Conservation (phyloP, 495 filamentous ascomycete genomes). For the Neurospora sp. region DNA sequence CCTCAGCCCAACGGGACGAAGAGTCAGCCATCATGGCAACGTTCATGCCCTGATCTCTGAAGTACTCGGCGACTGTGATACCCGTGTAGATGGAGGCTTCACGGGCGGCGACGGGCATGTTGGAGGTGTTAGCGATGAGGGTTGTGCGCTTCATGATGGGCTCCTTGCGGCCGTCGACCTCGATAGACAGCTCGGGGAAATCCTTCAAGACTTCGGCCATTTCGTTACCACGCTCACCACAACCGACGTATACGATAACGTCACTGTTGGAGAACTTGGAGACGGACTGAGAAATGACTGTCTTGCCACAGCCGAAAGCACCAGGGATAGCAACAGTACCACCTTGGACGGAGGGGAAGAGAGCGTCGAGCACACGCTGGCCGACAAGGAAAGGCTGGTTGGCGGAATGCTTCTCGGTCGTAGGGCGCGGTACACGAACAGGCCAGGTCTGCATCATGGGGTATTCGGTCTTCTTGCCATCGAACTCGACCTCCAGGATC, state of each 20-base stretch:
- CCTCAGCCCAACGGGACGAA: slow-evolving; percentile 96
- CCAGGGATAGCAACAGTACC: slow-evolving; percentile 97
- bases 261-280: slow-evolving; percentile 99
- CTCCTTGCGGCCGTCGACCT: slow-evolving; percentile 83
- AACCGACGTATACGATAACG: slow-evolving; percentile 97
- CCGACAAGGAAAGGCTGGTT: slow-evolving; percentile 88
- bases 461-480: slow-evolving; percentile 85
- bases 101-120: slow-evolving; percentile 98
- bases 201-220: slow-evolving; percentile 99
- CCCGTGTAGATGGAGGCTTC: slow-evolving; percentile 99
- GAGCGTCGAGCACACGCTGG: slow-evolving; percentile 88
- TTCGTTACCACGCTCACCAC: slow-evolving; percentile 96
- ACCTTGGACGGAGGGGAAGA: slow-evolving; percentile 96
- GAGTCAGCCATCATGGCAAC: slow-evolving; percentile 99
- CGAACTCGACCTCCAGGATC: slow-evolving; percentile 92
- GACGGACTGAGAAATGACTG: slow-evolving; percentile 93
- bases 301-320: slow-evolving; percentile 98
- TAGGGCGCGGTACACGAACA: slow-evolving; percentile 89
- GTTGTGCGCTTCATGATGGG: slow-evolving; percentile 99
- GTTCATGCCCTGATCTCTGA: slow-evolving; percentile 95
- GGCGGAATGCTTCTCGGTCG: slow-evolving; percentile 79
- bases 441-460: slow-evolving; percentile 99
- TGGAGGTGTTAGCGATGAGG: slow-evolving; percentile 97
- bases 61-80: slow-evolving; percentile 96
- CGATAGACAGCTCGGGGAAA: slow-evolving; percentile 92